Evolutionary conservation across 164 flowering plant species (phyloP).

Genomic region (Kingdonia uniflora): DNA sequence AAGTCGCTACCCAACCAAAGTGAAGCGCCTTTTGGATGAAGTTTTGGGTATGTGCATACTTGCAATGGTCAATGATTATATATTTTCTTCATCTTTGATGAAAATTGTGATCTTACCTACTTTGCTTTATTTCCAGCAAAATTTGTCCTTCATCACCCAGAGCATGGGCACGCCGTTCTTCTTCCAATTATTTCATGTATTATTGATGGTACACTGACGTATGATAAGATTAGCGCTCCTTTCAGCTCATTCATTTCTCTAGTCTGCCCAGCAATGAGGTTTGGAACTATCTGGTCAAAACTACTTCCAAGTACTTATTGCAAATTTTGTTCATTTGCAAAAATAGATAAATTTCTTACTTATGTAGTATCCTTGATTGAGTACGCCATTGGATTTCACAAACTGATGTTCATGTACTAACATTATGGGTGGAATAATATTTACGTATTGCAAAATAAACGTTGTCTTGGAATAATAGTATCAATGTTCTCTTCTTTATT

Average conservation of each 20-base stretch:
- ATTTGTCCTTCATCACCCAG: slow-evolving; percentile 98
- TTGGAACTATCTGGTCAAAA: slow-evolving; percentile 10
- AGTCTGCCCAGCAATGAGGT: slow-evolving; percentile 86
- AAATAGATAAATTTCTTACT: no score
- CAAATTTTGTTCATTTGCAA: no score
- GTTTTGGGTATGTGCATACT: slow-evolving; percentile 56
- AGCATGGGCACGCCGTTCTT: slow-evolving; percentile 92
- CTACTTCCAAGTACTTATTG: not conserved
- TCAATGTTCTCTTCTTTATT: not conserved
- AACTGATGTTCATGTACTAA: no score
- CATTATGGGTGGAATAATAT: not conserved
- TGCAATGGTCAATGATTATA: no score
- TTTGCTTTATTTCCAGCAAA: slow-evolving; percentile 44
- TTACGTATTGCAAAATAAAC: no score
- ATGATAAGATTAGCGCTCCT: slow-evolving; percentile 57
- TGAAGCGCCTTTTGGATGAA: slow-evolving; percentile 76
- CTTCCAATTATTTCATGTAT: slow-evolving; percentile 88
- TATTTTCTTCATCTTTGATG: not conserved
- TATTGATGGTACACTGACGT: slow-evolving; percentile 77
- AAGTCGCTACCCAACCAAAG: slow-evolving; percentile 65
- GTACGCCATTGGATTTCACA: no score
- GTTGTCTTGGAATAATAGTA: not conserved
- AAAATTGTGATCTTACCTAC: not conserved
- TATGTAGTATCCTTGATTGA: no score
- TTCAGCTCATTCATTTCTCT: slow-evolving; percentile 89